Percentiles rank a stretch among this genome's conserved stretches.
Evolutionary conservation across 176 grass and related monocot species (phyloP).

Genomic region (Saccharum officinarum): DNA sequence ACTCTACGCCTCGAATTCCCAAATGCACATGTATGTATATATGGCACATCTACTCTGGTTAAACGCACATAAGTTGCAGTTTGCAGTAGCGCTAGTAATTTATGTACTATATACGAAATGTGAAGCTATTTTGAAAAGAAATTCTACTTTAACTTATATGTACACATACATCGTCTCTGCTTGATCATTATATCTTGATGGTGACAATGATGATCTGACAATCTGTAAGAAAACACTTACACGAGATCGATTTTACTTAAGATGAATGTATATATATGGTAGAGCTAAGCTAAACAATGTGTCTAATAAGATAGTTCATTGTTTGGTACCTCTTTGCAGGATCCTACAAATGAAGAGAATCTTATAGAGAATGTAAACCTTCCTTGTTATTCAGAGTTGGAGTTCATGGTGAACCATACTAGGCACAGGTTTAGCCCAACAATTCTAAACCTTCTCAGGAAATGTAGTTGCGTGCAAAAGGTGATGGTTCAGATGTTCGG

Average conservation of each 20-base stretch:
- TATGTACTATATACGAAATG: background rate
- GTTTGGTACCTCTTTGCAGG: background rate
- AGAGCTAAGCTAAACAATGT: background rate
- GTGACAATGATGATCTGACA: background rate
- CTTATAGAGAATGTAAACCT: background rate
- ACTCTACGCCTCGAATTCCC: background rate
- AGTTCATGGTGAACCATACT: background rate
- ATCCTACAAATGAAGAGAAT: background rate
- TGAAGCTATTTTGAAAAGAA: background rate
- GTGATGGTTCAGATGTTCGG: background rate
- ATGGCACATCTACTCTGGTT: too few relatives aligned
- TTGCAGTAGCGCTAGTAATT: background rate
- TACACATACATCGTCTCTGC: background rate
- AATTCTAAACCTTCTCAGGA: background rate
- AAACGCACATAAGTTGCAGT: background rate
- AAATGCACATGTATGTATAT: background rate
- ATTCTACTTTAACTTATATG: background rate
- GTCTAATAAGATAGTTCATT: background rate
- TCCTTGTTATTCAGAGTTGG: background rate
- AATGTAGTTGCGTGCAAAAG: background rate
- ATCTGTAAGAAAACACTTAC: background rate
- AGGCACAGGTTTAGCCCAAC: background rate
- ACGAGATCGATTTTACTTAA: background rate
- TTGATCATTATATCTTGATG: background rate
- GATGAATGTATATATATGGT: too few relatives aligned